Base-by-base conservation (phyloP, 768 basidiomycete genomes). In the Lentinula guzmanii region DNA sequence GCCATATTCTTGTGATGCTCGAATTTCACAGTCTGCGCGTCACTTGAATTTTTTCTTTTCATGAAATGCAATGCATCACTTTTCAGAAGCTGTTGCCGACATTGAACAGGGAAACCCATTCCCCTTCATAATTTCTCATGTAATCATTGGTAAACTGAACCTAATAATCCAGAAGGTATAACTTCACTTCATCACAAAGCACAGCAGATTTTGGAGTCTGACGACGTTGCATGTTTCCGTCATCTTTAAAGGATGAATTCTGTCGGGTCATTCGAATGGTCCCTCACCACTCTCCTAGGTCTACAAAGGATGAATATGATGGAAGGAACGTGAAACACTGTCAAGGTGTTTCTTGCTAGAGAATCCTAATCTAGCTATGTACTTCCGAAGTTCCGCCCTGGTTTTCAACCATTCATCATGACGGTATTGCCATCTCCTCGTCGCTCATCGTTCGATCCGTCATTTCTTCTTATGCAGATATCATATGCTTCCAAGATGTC, bases 401-500 rank as follows among this genome's bases (percentile, higher is more conserved):
- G 10, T 41, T 33, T 35, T 53, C 53, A 11, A 62, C 65, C 37
- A 54, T 57, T 48, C 51, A 31, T n/a, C 65, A 61, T 42, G 46
- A 56, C 15, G 39, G 28, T 37, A 18, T 61, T 16, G 18, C 42
- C 9, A 10, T 31, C 9, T 63, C 67, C 21, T 45, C 63, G 5
- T 21, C 43, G n/a, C 9, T 5, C 18, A 33, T 69, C n/a, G 48
- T 63, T 11, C 21, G 54, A 15, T 54, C 63, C 8, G 58, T 69
- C 43, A 13, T 66, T 28, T 50, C 59, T 34, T 55, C 58, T 9
- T 24, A 60, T 15, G 51, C 65, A n/a, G 67, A 69, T 54, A 52
- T 67, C 33, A 33, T 66, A 18, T 65, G 61, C 37, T 46, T 69
- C 24, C 68, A 69, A 50, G 68, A 69, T 53, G 62, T 68, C 21